phyloP scores from a whole-genome alignment of 176 grass and related monocot species.

The Zizania latifolia region DNA sequence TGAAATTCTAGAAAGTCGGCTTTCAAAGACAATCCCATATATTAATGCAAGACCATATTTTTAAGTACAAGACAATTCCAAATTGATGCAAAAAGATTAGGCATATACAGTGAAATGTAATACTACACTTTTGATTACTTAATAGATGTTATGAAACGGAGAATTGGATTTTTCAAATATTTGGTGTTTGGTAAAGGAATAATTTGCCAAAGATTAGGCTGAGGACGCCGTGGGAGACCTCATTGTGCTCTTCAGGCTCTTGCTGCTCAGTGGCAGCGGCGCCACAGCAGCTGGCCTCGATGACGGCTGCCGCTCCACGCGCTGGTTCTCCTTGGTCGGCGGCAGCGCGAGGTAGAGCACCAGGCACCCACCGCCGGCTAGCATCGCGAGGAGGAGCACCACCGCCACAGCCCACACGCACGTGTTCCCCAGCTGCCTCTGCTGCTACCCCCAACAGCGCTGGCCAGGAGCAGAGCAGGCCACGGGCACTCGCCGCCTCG shows the following conservation, averaged over 20 bases:
- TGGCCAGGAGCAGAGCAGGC: too few relatives aligned
- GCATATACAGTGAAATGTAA: too few relatives aligned
- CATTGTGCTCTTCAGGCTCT: not conserved
- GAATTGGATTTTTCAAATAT: too few relatives aligned
- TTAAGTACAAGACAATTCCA: too few relatives aligned
- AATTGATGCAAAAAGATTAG: too few relatives aligned
- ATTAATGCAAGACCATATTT: too few relatives aligned
- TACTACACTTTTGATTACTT: too few relatives aligned
- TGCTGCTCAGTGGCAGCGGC: slow-evolving; percentile 16
- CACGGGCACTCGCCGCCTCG: too few relatives aligned
- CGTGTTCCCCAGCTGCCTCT: slow-evolving; percentile 13
- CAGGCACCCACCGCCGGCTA: slow-evolving; percentile 40
- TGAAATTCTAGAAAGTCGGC: too few relatives aligned
- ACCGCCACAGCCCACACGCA: slow-evolving; percentile 38
- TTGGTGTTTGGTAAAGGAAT: too few relatives aligned
- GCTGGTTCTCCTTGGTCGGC: not conserved
- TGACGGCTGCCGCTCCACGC: slow-evolving; percentile 2
- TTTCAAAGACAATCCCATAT: too few relatives aligned
- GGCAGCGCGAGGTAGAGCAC: slow-evolving; percentile 39
- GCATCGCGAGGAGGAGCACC: slow-evolving; percentile 32
- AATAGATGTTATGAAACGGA: too few relatives aligned
- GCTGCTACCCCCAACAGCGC: slow-evolving; percentile 5
- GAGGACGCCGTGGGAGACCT: not conserved
- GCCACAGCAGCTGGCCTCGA: slow-evolving; percentile 3
- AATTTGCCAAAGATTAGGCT: slow-evolving; percentile 29